Base-by-base conservation (phyloP, 192 early-diverging fungal species). In the Dispira parvispora region DNA sequence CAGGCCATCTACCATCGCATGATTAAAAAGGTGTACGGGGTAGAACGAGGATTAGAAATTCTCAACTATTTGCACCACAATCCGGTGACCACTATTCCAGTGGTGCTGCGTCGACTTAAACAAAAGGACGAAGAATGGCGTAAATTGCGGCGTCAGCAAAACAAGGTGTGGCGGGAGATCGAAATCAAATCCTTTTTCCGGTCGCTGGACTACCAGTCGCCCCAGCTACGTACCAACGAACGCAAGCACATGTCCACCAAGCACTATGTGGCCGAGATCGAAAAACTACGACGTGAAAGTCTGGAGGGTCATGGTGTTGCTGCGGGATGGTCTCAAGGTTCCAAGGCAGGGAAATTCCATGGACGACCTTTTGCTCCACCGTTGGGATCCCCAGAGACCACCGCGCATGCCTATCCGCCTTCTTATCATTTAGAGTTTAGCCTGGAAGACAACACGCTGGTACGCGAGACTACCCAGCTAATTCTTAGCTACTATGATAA, bases 101-200 rank as follows among this genome's bases (percentile, higher is more conserved):
- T 99, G 21, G 88, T 99, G 47, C 72, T 99, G 26, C 90, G 87
- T 68, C 84, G 96, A 21, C 74, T 99, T 25, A 94, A 94, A 75
- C 94, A 98, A 67, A 99, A 99, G 70, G 92, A 98, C 70, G 94
- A 99, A 71, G 94, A 98, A 68, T 98, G 93, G 94, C 65, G 66
- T 47, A 67, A 63, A 45, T 65, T 65, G 60, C 76, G 94, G 79
- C 87, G 92, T 57, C 91, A 96, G 62, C 93, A 85, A 83, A 90
- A 91, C 76, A 93, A 94, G 71, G 84, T 96, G 26, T 99, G 96
- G 96, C 85, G 92, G 23, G 94, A 98, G 64, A 76, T 85, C 43
- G 94, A 99, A 49, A 65, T 79, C 54, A 92, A 92, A 66, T 98
- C 96, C 78, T 98, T 85, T 73, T 89, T 90, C 69, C 90, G 90